Evolutionary conservation across 768 basidiomycete species (phyloP).

Genomic region (Lactarius vividus): DNA sequence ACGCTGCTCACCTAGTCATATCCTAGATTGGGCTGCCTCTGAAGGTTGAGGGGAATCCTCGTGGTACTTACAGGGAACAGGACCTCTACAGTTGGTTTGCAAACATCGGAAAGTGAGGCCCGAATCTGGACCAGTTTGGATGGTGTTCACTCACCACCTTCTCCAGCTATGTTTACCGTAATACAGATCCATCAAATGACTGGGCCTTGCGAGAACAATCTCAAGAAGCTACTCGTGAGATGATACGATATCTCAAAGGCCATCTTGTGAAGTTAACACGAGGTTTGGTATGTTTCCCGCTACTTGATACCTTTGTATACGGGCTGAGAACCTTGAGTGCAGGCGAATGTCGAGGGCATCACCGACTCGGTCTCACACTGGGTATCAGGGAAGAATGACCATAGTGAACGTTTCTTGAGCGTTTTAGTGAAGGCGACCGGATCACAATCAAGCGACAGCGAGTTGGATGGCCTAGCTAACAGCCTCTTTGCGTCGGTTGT

Average conservation of each 20-base stretch:
- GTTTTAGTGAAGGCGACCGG: conserved; percentile 26
- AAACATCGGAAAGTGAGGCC: conserved; percentile 19
- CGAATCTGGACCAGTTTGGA: neutral
- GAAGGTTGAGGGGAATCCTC: conserved; percentile 15
- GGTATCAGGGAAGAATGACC: conserved; percentile 29
- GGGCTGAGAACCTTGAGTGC: neutral
- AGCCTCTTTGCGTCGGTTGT: conserved; percentile 52
- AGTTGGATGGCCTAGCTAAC: conserved; percentile 41
- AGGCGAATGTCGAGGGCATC: conserved; percentile 22
- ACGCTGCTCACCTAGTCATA: neutral
- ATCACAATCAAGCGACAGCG: conserved; percentile 27
- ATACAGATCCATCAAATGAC: conserved; percentile 35
- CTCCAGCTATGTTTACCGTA: conserved; percentile 40
- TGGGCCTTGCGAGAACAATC: conserved; percentile 36
- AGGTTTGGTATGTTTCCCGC: conserved; percentile 15
- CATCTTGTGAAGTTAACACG: conserved; percentile 14
- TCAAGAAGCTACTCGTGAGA: conserved; percentile 30
- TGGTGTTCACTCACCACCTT: neutral
- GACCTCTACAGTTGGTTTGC: conserved; percentile 13
- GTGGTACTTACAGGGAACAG: conserved; percentile 16
- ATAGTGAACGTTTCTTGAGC: conserved; percentile 24
- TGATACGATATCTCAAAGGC: conserved; percentile 31
- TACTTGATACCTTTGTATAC: neutral
- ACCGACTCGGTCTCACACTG: conserved; percentile 28
- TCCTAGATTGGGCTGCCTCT: conserved; percentile 25